Percentiles rank a stretch among this genome's conserved stretches.
These are phyloP conservation scores for Coniosporium uncinatum DNA, from an alignment of 2,329 filamentous ascomycete genomes.

Conservation along the genomic window DNA sequence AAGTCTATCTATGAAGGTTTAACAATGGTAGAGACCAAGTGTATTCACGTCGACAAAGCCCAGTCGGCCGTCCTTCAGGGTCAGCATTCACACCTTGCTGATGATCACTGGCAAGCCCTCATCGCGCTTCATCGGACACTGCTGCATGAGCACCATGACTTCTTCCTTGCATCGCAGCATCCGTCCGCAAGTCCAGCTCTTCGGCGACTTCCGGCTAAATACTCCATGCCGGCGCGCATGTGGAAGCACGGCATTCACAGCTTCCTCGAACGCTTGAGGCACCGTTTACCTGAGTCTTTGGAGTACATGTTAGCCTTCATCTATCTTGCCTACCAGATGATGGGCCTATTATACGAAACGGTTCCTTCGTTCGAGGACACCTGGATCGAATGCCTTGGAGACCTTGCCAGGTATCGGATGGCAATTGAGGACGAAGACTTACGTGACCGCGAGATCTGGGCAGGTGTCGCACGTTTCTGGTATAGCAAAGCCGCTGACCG, in stretches of 20 bases:
- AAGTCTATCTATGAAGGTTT: constrained; percentile 80
- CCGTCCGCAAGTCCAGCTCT: constrained; percentile 68
- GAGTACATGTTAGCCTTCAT: constrained; percentile 94
- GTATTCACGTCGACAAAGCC: constrained; percentile 73
- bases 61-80: constrained; percentile 12
- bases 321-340: constrained; percentile 85
- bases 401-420: constrained; percentile 83
- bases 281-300: constrained; percentile 67
- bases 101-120: constrained; percentile 78
- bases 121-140: constrained; percentile 78
- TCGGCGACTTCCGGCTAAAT: constrained; percentile 66
- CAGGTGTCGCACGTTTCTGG: constrained; percentile 74
- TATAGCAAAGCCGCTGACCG: constrained; percentile 78
- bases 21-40: constrained; percentile 82
- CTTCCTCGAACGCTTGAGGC: constrained; percentile 64
- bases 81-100: constrained; percentile 57
- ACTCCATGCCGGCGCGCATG: constrained; percentile 90
- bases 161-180: constrained; percentile 80
- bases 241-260: constrained; percentile 92
- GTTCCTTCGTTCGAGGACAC: constrained; percentile 79
- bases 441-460: constrained; percentile 75
- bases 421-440: constrained; percentile 83
- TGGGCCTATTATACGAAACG: constrained; percentile 81
- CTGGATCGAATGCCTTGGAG: constrained; percentile 91
- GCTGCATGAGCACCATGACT: constrained; percentile 60